Evolutionary conservation across 768 basidiomycete genomes (phyloP), one percentile per base, ranked within the genome.

Genomic region (Mycena galopus): DNA sequence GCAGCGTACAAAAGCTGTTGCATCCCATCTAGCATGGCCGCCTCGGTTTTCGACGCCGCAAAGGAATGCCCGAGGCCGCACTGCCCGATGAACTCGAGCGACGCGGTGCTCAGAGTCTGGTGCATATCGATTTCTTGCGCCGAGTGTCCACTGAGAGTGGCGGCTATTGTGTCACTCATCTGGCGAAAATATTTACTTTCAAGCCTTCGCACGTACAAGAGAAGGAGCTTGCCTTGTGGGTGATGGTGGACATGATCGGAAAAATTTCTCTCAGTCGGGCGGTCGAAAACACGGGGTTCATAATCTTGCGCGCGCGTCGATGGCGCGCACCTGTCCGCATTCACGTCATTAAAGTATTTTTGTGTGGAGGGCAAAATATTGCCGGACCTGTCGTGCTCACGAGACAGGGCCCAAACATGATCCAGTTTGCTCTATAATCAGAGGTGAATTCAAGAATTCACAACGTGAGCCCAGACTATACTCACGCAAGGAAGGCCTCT

Each of bases 81-180:
- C n/a, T 59, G 57, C 4, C 57, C 57, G 33, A 59, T 59, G 16
- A 59, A 37, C n/a, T 59, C 57, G n/a, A 59, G 57, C 6, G 57
- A 19, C 3, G 57, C 37, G 9, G 21, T 32, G 3, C 19, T 7
- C 16, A 59, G n/a, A 3, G 19, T n/a, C 9, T n/a, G 37, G 11
- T 21, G 30, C 57, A 59, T 59, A 12, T 59, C 57, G 2, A 59
- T 23, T 23, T 59, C 57, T 11, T n/a, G n/a, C n/a, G n/a, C n/a
- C n/a, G n/a, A n/a, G n/a, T n/a, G n/a, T n/a, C n/a, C n/a, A n/a
- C n/a, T n/a, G n/a, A n/a, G n/a, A n/a, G n/a, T n/a, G n/a, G n/a
- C n/a, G n/a, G n/a, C n/a, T n/a, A n/a, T n/a, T n/a, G n/a, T n/a
- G n/a, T n/a, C n/a, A 19, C 29, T 19, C 42, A 10, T 44, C 42